These are phyloP conservation scores for Amylocarpus encephaloides DNA, from an alignment of 2,329 filamentous ascomycete species.

Conservation along the genomic window DNA sequence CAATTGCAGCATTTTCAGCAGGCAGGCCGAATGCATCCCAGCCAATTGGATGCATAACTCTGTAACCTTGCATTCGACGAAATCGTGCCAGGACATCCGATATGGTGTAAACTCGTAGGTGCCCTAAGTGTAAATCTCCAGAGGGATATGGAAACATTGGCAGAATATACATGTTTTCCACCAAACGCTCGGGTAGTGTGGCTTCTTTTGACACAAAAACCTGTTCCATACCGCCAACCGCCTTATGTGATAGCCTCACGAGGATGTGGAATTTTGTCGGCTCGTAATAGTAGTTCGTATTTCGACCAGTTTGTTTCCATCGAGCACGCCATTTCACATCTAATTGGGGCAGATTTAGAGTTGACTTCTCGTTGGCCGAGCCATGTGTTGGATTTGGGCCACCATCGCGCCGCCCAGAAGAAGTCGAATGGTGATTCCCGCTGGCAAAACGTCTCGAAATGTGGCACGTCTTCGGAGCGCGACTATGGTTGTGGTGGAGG, in stretches of 20 bases:
- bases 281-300: not conserved
- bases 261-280: too few relatives aligned
- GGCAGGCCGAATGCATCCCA: slow-evolving; percentile 92
- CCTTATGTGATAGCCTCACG: not conserved
- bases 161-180: slow-evolving; percentile 58
- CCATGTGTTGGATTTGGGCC: not conserved
- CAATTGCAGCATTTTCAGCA: slow-evolving; percentile 85
- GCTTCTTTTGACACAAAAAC: too few relatives aligned
- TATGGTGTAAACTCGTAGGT: slow-evolving; percentile 84
- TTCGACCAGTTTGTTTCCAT: slow-evolving; percentile 12
- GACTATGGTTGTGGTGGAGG: not conserved
- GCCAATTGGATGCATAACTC: slow-evolving; percentile 83
- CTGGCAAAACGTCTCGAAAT: not conserved
- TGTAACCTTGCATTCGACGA: slow-evolving; percentile 63
- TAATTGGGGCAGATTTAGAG: slow-evolving; percentile 19
- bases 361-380: not conserved
- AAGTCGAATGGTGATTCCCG: too few relatives aligned
- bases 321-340: slow-evolving; percentile 27
- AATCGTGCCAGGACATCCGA: slow-evolving; percentile 79
- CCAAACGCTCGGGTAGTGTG: too few relatives aligned
- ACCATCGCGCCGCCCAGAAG: not conserved
- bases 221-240: too few relatives aligned
- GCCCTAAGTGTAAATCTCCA: slow-evolving; percentile 77
- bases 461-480: not conserved
- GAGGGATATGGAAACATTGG: slow-evolving; percentile 95